These are phyloP conservation scores for Fusarium domesticum DNA, from an alignment of 2,329 filamentous ascomycete species.

Conservation along the genomic window DNA sequence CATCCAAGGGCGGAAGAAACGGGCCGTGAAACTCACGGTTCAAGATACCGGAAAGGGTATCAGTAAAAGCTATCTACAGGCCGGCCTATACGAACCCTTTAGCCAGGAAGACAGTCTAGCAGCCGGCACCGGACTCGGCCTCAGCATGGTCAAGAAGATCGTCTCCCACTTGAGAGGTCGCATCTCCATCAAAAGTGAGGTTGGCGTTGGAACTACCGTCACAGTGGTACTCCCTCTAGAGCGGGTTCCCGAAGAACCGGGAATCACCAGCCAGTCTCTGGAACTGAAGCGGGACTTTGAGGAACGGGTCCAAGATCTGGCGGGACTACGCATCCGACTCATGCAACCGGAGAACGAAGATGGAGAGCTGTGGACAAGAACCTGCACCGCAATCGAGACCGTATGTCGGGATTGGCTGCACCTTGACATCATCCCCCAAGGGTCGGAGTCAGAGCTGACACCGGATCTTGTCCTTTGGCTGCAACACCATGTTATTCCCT, in stretches of 20 bases:
- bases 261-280: background rate
- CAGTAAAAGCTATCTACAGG: slow-evolving; percentile 57
- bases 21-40: slow-evolving; percentile 43
- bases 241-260: background rate
- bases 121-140: slow-evolving; percentile 60
- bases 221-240: slow-evolving; percentile 33
- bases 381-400: background rate
- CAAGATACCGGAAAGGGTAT: slow-evolving; percentile 66
- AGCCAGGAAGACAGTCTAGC: slow-evolving; percentile 60
- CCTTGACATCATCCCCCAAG: background rate
- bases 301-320: background rate
- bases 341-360: background rate
- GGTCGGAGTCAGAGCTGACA: background rate
- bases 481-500: background rate
- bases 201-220: slow-evolving; percentile 38
- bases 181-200: slow-evolving; percentile 53
- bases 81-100: slow-evolving; percentile 61
- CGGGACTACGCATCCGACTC: background rate
- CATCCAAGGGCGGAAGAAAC: slow-evolving; percentile 1
- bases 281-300: background rate
- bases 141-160: slow-evolving; percentile 62
- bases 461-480: slow-evolving; percentile 3
- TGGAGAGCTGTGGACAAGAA: background rate
- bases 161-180: slow-evolving; percentile 56
- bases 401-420: slow-evolving; percentile 3